Conservation (phyloP, 1,284 basidiomycete genomes). For the Puccinia sorghi region DNA sequence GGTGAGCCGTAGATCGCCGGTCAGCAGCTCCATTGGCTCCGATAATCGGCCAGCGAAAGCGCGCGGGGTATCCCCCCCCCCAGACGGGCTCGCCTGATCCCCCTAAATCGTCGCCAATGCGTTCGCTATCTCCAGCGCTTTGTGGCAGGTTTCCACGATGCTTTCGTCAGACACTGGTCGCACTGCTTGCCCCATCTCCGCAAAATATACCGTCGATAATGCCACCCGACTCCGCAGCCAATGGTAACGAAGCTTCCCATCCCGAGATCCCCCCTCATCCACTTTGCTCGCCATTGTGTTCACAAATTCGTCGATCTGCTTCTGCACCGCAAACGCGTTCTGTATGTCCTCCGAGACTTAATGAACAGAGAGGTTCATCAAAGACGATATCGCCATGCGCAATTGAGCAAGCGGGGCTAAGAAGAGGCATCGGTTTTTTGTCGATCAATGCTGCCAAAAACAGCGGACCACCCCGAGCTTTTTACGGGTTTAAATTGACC, state of each 20-base stretch:
- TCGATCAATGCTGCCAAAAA: background rate
- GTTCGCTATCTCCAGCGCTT: background rate
- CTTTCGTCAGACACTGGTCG: background rate
- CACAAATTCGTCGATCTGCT: conserved; percentile 8
- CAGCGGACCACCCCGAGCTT: background rate
- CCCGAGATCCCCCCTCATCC: background rate
- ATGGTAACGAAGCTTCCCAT: conserved; percentile 22
- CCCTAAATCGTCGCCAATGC: conserved; percentile 8
- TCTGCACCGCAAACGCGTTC: conserved; percentile 19
- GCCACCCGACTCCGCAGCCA: conserved; percentile 44
- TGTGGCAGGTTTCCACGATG: conserved; percentile 16
- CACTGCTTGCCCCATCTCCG: conserved; percentile 29
- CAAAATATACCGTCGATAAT: conserved; percentile 32
- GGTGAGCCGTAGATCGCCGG: conserved; percentile 17
- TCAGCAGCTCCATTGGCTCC: conserved; percentile 10
- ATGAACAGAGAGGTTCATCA: conserved; percentile 33
- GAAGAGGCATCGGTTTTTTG: background rate
- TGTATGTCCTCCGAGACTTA: conserved; percentile 23
- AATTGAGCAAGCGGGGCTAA: background rate
- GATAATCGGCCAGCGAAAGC: conserved; percentile 25
- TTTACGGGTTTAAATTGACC: background rate
- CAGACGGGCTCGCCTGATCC: background rate
- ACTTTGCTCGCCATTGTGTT: background rate
- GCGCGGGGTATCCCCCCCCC: background rate
- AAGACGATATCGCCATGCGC: conserved; percentile 16